A percentile compares a stretch with the other conserved stretches of the same genome.
These are phyloP conservation scores for Thraustochytrium aureum DNA, from an alignment of 352 stramenopile species.

Conservation along the genomic window DNA sequence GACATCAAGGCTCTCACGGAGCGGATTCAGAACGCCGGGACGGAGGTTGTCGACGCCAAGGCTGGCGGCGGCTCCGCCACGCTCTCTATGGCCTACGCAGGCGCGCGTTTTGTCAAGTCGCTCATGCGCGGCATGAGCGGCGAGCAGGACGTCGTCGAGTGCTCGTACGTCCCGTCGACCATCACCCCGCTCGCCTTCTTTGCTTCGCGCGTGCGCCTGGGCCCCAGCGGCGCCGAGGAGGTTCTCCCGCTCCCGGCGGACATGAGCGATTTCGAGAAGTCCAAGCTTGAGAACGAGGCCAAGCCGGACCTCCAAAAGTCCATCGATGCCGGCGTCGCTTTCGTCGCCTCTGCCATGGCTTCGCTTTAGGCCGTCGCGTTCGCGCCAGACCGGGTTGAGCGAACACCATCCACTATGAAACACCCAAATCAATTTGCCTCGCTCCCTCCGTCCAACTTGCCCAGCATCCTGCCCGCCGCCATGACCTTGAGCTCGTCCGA, in stretches of 20 bases:
- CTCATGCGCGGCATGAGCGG: conserved; percentile 71
- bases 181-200: conserved; percentile 62
- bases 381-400: no score
- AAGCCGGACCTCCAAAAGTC: conserved; percentile 75
- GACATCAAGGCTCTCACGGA: conserved; percentile 92
- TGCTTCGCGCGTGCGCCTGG: conserved; percentile 76
- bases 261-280: conserved; percentile 73
- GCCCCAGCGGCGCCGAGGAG: conserved; percentile 77
- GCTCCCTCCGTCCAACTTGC: no score
- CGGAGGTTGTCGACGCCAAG: conserved; percentile 95
- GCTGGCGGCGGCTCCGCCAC: conserved; percentile 88
- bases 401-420: no score
- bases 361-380: no score
- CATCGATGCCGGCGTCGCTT: conserved; percentile 78
- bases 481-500: no score
- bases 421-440: no score
- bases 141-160: conserved; percentile 76
- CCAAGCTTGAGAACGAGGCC: conserved; percentile 83
- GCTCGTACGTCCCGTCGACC: conserved; percentile 80
- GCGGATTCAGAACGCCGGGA: conserved; percentile 91
- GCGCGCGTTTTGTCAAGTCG: conserved; percentile 83
- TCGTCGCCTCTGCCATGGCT: no score
- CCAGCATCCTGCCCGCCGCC: no score
- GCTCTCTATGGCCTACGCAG: conserved; percentile 98
- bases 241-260: conserved; percentile 72